Conservation (phyloP, 495 filamentous ascomycete genomes). For the Hypoxylon subgilvum region DNA sequence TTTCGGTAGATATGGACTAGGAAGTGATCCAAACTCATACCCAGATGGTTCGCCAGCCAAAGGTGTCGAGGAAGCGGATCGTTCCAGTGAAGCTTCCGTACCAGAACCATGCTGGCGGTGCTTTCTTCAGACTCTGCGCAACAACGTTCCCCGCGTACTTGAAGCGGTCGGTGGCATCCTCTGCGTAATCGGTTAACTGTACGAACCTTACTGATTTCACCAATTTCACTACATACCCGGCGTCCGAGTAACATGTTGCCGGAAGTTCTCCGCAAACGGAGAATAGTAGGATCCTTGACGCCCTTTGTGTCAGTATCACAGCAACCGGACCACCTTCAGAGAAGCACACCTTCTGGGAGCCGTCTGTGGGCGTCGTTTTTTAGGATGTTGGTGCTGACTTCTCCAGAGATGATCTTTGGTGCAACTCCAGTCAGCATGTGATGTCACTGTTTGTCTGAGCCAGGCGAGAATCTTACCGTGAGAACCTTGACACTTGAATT, state of each 20-base stretch:
- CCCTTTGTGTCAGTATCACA: neutral
- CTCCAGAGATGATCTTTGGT: conserved; percentile 42
- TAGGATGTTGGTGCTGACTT: conserved; percentile 46
- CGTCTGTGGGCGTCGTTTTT: conserved; percentile 28
- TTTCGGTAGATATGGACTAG: too few relatives aligned
- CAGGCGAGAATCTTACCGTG: neutral
- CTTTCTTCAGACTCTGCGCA: conserved; percentile 5
- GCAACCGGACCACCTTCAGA: too few relatives aligned
- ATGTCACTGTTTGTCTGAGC: too few relatives aligned
- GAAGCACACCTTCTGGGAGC: conserved; percentile 33
- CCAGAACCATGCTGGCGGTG: conserved; percentile 19
- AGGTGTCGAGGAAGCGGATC: neutral
- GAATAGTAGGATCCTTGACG: conserved; percentile 4
- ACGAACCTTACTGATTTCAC: too few relatives aligned
- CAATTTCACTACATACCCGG: conserved; percentile 9
- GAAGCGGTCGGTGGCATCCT: conserved; percentile 11
- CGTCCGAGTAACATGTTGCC: conserved; percentile 1
- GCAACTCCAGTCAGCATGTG: too few relatives aligned
- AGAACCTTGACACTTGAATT: conserved; percentile 1
- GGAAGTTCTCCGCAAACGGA: neutral
- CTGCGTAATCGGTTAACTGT: too few relatives aligned
- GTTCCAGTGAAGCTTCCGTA: conserved; percentile 1
- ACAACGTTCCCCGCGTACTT: conserved; percentile 9
- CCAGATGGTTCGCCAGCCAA: conserved; percentile 13
- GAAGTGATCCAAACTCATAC: neutral